Evolutionary conservation across 2,329 filamentous ascomycete genomes (phyloP).

Genomic region (Chaetomium sp.): DNA sequence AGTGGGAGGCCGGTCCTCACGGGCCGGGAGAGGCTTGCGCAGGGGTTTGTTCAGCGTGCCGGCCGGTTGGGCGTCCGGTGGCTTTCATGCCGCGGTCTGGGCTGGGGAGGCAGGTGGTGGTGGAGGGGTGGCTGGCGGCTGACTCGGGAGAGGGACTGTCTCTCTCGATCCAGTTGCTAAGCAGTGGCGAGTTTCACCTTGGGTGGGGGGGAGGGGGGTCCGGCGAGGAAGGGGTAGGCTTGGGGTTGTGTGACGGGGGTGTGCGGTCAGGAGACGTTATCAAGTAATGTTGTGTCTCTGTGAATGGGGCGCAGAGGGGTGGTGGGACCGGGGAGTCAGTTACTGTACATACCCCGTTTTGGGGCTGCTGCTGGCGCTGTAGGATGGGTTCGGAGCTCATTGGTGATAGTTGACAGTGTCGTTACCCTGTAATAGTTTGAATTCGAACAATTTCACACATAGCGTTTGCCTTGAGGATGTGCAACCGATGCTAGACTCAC

Average conservation of each 20-base stretch:
- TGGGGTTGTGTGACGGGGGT: not conserved
- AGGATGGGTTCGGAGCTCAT: not conserved
- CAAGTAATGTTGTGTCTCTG: not conserved
- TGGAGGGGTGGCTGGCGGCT: constrained; percentile 33
- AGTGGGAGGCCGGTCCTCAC: constrained; percentile 42
- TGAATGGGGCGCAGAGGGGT: too few species aligned
- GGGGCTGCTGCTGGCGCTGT: not conserved
- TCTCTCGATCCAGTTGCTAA: constrained; percentile 34
- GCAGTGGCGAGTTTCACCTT: constrained; percentile 33
- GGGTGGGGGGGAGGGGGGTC: constrained; percentile 18
- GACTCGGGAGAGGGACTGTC: constrained; percentile 32
- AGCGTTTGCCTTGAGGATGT: not conserved
- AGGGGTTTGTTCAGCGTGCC: constrained; percentile 49
- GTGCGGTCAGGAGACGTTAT: not conserved
- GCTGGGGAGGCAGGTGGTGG: constrained; percentile 37
- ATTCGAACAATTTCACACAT: not conserved
- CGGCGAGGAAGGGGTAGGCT: constrained; percentile 9
- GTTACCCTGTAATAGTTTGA: not conserved
- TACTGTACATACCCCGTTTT: not conserved
- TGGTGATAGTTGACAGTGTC: not conserved
- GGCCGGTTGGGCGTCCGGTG: constrained; percentile 45
- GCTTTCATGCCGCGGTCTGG: constrained; percentile 42
- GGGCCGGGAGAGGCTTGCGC: constrained; percentile 44
- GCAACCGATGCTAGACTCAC: too few species aligned
- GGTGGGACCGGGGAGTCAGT: not conserved